phyloP scores from a whole-genome alignment of 2,329 filamentous ascomycete species.

The Penicillium sp. region DNA sequence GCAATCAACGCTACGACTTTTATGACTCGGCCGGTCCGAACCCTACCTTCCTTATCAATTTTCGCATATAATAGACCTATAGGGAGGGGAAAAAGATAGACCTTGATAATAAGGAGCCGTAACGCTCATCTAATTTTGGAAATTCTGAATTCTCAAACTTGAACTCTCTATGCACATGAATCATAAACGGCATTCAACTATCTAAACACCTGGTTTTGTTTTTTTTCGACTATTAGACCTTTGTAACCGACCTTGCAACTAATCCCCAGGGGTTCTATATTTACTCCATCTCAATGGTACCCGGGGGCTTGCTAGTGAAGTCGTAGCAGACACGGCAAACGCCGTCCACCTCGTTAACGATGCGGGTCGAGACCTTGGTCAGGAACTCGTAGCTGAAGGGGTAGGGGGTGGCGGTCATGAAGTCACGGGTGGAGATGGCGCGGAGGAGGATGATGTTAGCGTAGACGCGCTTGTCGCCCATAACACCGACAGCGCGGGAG shows the following conservation, averaged over 20 bases:
- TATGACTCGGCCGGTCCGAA: neutral
- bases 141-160: slow-evolving; percentile 3
- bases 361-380: slow-evolving; percentile 60
- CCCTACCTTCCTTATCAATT: neutral
- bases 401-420: slow-evolving; percentile 73
- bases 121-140: neutral
- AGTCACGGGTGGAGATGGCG: slow-evolving; percentile 60
- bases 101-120: neutral
- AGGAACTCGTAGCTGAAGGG: slow-evolving; percentile 65
- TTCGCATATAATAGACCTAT: neutral
- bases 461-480: slow-evolving; percentile 64
- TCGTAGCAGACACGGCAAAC: slow-evolving; percentile 71
- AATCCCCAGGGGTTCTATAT: neutral
- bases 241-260: neutral
- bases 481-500: slow-evolving; percentile 57
- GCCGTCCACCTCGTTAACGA: slow-evolving; percentile 73
- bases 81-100: neutral
- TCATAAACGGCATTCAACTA: slow-evolving; percentile 9
- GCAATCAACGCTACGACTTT: neutral
- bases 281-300: slow-evolving; percentile 29
- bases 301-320: slow-evolving; percentile 29
- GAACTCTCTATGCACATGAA: slow-evolving; percentile 14
- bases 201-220: slow-evolving; percentile 4
- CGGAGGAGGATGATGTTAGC: slow-evolving; percentile 43
- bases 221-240: neutral